A percentile compares a stretch with the other conserved stretches of the same genome.
These are phyloP conservation scores for Marasmius sp. DNA, from an alignment of 1,284 basidiomycete species.

Conservation along the genomic window DNA sequence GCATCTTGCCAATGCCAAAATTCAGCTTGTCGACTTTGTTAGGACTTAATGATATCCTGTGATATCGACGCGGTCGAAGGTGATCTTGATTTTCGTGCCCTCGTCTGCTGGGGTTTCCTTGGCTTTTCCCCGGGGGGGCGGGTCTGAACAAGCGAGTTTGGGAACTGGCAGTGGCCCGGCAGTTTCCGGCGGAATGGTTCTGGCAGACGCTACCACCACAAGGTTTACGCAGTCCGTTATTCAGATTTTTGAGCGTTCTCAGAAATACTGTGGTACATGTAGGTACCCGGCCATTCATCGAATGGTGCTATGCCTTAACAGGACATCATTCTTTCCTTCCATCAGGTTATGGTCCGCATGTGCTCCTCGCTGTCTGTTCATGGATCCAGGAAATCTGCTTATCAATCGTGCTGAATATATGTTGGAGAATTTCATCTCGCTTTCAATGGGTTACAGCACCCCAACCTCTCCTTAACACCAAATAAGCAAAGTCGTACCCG, in stretches of 20 bases:
- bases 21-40: no score
- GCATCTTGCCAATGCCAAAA: no score
- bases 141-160: no score
- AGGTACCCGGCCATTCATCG: background rate
- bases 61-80: no score
- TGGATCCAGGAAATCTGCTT: background rate
- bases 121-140: no score
- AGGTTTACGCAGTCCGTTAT: background rate
- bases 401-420: background rate
- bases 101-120: no score
- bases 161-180: no score
- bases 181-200: no score
- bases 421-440: background rate
- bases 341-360: constrained; percentile 6
- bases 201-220: background rate
- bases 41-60: no score
- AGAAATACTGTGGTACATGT: background rate
- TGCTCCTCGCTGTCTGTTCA: background rate
- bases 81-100: no score
- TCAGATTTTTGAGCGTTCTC: no score
- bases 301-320: constrained; percentile 8
- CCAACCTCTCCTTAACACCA: background rate
- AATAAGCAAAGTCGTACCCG: no score
- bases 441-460: constrained; percentile 1
- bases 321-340: constrained; percentile 11